Conservation (phyloP, 2,329 filamentous ascomycete genomes). For the Phyllosticta ampelicida region DNA sequence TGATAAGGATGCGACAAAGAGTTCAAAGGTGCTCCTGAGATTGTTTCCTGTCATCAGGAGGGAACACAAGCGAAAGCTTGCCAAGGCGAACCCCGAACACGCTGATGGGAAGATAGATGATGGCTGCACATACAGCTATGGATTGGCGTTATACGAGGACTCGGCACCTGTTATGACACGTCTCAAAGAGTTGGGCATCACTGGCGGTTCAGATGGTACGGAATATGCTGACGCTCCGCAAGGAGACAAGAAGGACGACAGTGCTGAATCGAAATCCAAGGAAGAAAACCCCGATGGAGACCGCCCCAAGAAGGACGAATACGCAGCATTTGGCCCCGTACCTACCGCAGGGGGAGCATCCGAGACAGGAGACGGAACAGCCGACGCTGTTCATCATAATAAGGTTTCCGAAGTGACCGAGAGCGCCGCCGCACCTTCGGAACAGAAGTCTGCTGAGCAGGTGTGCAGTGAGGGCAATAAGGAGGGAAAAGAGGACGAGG, state of each 20-base stretch:
- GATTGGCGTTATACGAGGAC: slow-evolving; percentile 41
- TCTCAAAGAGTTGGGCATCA: slow-evolving; percentile 1
- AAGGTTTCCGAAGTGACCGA: not conserved
- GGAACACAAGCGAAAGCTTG: slow-evolving; percentile 34
- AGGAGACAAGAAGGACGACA: slow-evolving; percentile 3
- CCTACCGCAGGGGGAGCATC: not conserved
- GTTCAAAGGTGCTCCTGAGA: slow-evolving; percentile 38
- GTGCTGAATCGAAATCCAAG: slow-evolving; percentile 8
- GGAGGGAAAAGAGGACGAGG: not conserved
- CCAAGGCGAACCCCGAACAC: slow-evolving; percentile 18
- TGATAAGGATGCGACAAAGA: slow-evolving; percentile 12
- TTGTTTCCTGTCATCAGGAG: slow-evolving; percentile 43
- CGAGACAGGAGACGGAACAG: slow-evolving; percentile 1
- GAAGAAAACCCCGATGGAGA: not conserved
- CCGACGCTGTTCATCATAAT: slow-evolving; percentile 1
- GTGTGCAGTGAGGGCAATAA: not conserved
- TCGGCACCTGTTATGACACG: slow-evolving; percentile 14
- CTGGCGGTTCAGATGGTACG: slow-evolving; percentile 2
- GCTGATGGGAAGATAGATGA: slow-evolving; percentile 34
- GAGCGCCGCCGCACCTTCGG: not conserved
- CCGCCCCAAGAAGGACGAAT: not conserved
- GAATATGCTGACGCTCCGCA: slow-evolving; percentile 1
- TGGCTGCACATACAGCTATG: slow-evolving; percentile 40
- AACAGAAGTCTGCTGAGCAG: not conserved
- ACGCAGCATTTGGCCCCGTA: not conserved